Base-by-base conservation (phyloP, 2,329 filamentous ascomycete species). In the Penicillium vulpinum region DNA sequence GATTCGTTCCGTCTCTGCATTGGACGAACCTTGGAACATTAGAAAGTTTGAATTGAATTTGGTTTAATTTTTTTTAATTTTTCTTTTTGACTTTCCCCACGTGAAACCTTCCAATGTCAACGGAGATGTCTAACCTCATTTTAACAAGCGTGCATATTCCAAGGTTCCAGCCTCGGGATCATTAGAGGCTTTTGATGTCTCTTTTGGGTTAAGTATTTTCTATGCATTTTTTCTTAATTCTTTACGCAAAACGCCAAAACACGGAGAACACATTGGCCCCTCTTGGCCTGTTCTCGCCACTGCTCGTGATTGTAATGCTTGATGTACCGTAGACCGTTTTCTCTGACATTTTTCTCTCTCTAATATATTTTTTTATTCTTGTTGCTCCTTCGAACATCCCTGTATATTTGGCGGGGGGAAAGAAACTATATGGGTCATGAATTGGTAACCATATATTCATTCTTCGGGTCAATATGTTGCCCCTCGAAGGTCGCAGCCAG, bases 401-500 rank as follows among this genome's bases (percentile, higher is more conserved):
- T 44, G 36, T 49, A 28, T n/a, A 43, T 39, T 29, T 31, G 16
- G 18, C 46, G 22, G 39, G 26, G 36, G n/a, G n/a, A n/a, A n/a
- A n/a, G 36, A 21, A 18, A 41, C 22, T 16, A 26, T 39, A 51
- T 35, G 8, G 48, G 40, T 36, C 54, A 61, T 64, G 61, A 59
- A 53, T 59, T 54, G 38, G 48, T 60, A 45, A 50, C 38, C 40
- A 61, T 44, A 44, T n/a, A 45, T 38, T 28, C 31, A 39, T 33
- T 28, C 29, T 10, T 38, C 21, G 15, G 33, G 52, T 59, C 61
- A 70, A 56, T 8, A 73, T 73, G 71, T 54, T 61, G 49, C 58
- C 67, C 40, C 63, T 73, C 29, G 66, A 70, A 43, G 71, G 70
- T 53, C 67, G 70, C 58, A 73, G 72, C 55, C 49, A 64, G 52